Evolutionary conservation across 495 filamentous ascomycete species (phyloP), one percentile per base, ranked within the genome.

Genomic region (Podospora comata): DNA sequence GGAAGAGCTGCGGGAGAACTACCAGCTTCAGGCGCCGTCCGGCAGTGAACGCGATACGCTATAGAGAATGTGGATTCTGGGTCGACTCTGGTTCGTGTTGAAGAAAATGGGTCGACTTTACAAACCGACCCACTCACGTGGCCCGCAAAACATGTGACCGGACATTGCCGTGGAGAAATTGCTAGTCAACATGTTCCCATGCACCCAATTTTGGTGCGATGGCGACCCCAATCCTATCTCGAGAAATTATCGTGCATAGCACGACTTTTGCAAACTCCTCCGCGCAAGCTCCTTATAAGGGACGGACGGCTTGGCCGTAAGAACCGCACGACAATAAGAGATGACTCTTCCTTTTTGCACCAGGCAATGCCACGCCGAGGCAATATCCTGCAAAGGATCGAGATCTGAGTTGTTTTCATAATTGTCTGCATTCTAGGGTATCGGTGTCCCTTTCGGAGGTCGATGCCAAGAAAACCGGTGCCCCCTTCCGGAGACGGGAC

Each of bases 91-190:
- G 16, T 18, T 28, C 30, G 32, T 32, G 61, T 32, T 63, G 32
- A 44, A 11, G 27, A 48, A 55, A 68, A 65, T 76, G 70, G 72
- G 56, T 65, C 71, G 72, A 76, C 61, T 32, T 7, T 63, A 34
- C 61, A 63, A 28, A 60, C 58, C 59, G 30, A 34, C 44, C 68
- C 61, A 60, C n/a, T 66, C 61, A 60, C 15, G n/a, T 19, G 39
- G 26, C 66, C 66, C 60, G 55, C 67, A 67, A 73, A 73, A 74
- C 72, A 71, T 65, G 68, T 69, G 73, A 74, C 65, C 74, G 73
- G 75, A 66, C 54, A 28, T 54, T 34, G 19, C 75, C 73, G 73
- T 28, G 7, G 2, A 16, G 9, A 55, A 68, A 69, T 66, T 76
- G 74, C 69, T 76, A 76, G 69, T 20, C 13, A 23, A 1, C 6